Evolutionary conservation across 805 yeast species (phyloP), one percentile per base, ranked within the genome.

Genomic region (Helenozyma rhizophorensis): DNA sequence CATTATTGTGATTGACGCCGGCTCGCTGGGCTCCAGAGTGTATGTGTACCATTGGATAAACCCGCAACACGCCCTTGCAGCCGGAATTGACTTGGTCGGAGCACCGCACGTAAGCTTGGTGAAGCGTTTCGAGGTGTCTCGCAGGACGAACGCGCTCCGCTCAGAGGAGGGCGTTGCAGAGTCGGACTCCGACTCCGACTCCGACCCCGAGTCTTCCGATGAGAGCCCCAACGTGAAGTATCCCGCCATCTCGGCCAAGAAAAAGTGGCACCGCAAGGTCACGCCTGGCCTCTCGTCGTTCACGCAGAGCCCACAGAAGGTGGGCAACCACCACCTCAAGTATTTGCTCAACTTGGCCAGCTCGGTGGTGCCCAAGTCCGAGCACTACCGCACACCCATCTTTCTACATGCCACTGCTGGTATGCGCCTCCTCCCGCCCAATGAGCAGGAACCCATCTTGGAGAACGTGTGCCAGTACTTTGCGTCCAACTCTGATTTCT

Each of bases 351-450:
- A 65, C 2, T 56, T 68, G 17, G 74, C 80, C 6, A 56, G 68
- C 30, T 53, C 65, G 8, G 60, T 76, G 6, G 71, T 81, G 2
- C 89, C 89, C 11, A 58, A 62, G 33, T 72, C 75, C 12, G 84
- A 79, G 49, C 78, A 74, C 31, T 47, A 47, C 8, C 50, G 86
- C 29, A 81, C 89, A 0, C 89, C 89, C 0, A 64, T 81, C 1
- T 80, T 78, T 43, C 51, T 81, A 6, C 85, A 80, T 52, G 78
- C 84, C 1, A 80, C 87, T 0, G 87, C 83, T 0, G 85, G 85
- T 0, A 70, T 80, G 77, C 55, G 86, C 27, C 51, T 75, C 10
- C 55, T 80, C 25, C 68, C 67, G 14, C 82, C 80, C 1, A 58
- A 64, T 9, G 72, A 73, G 22, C 78, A 72, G 43, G 58, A 58